Conservation (phyloP, 2,329 filamentous ascomycete genomes). For the Diaporthe destruens region DNA sequence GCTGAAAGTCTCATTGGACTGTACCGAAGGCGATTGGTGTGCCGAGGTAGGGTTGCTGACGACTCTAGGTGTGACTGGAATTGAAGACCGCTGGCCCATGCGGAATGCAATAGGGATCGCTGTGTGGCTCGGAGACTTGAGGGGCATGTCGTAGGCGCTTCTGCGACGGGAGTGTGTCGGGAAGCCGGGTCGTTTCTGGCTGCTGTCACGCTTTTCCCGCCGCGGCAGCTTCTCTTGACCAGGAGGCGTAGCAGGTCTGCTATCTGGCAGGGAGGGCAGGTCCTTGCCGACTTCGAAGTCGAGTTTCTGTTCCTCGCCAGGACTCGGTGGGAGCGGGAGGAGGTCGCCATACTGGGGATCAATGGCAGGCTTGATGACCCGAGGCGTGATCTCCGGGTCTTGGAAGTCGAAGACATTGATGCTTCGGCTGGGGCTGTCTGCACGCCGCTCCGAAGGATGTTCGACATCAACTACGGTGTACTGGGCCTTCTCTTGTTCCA, state of each 20-base stretch:
- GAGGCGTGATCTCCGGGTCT: conserved; percentile 66
- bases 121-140: conserved; percentile 67
- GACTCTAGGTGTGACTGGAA: conserved; percentile 57
- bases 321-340: conserved; percentile 73
- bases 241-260: conserved; percentile 68
- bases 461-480: conserved; percentile 30
- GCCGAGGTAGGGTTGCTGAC: conserved; percentile 55
- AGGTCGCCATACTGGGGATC: conserved; percentile 76
- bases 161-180: conserved; percentile 60
- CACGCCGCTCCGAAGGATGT: conserved; percentile 24
- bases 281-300: conserved; percentile 51
- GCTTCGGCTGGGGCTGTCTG: conserved; percentile 45
- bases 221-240: conserved; percentile 58
- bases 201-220: conserved; percentile 52
- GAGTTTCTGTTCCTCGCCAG: conserved; percentile 62
- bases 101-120: conserved; percentile 69
- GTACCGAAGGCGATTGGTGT: conserved; percentile 41
- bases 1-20: conserved; percentile 15
- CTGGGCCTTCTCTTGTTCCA: conserved; percentile 49
- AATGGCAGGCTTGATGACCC: conserved; percentile 73
- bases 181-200: conserved; percentile 34
- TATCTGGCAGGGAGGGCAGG: conserved; percentile 70
- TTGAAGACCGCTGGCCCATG: conserved; percentile 59
- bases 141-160: conserved; percentile 61
- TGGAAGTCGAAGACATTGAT: conserved; percentile 58